phyloP scores from a whole-genome alignment of 257 asterid genomes.

The Leonotis leonurus region DNA sequence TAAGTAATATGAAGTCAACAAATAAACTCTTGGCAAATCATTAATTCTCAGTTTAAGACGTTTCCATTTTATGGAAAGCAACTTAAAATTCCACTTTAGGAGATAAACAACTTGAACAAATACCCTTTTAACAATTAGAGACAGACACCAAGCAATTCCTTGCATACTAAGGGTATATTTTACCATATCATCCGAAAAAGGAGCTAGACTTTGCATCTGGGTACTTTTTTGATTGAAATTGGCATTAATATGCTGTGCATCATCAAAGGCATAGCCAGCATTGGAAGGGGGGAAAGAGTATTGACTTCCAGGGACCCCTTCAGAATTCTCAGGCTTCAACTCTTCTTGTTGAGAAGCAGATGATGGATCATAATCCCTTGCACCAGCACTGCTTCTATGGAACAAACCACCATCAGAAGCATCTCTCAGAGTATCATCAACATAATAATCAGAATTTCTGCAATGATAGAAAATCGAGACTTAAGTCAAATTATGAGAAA shows the following conservation, averaged over 20 bases:
- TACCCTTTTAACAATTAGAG: neutral
- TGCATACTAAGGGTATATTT: neutral
- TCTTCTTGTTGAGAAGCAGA: constrained; percentile 60
- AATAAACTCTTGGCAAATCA: neutral
- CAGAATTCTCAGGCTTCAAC: constrained; percentile 61
- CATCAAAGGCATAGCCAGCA: constrained; percentile 49
- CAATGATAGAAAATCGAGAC: constrained; percentile 14
- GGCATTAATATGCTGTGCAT: constrained; percentile 41
- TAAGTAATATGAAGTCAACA: neutral
- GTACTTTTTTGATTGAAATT: constrained; percentile 45
- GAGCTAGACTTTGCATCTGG: constrained; percentile 51
- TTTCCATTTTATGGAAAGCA: neutral
- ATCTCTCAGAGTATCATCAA: constrained; percentile 58
- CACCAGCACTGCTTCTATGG: constrained; percentile 49
- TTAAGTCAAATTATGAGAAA: neutral
- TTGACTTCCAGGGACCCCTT: constrained; percentile 54
- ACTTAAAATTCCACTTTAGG: constrained; percentile 3
- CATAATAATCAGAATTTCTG: constrained; percentile 77
- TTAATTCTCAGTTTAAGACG: neutral
- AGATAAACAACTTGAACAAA: neutral
- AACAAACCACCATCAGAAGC: constrained; percentile 59
- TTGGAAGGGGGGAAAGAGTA: constrained; percentile 58
- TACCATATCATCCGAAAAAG: constrained; percentile 63
- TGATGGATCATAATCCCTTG: constrained; percentile 53
- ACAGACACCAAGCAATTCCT: neutral